These are phyloP conservation scores for Debaryomyces robertsiae DNA, from an alignment of 1,139 yeast genomes.

Conservation along the genomic window DNA sequence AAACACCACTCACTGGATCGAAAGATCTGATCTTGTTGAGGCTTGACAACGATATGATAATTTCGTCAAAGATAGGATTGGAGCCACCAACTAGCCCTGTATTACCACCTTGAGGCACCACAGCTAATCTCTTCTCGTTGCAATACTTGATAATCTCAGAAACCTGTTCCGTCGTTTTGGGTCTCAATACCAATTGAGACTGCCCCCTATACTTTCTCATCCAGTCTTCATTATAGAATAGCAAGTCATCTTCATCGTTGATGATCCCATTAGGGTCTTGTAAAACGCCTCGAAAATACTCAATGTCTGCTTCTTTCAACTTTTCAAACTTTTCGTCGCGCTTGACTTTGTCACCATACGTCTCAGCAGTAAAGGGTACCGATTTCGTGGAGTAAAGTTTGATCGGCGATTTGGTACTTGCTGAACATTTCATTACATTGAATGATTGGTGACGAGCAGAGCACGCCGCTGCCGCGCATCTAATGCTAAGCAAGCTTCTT, in stretches of 20 bases:
- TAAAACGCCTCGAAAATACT: conserved; percentile 60
- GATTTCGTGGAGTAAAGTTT: conserved; percentile 35
- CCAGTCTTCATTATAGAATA: conserved; percentile 87
- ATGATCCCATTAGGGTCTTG: conserved; percentile 50
- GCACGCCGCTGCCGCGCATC: not conserved
- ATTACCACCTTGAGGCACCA: conserved; percentile 97
- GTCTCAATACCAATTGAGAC: conserved; percentile 79
- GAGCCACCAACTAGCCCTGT: conserved; percentile 97
- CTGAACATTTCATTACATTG: conserved; percentile 4
- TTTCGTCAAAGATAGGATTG: conserved; percentile 89
- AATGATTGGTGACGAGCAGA: conserved; percentile 5
- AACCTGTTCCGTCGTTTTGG: conserved; percentile 80
- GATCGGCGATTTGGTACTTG: conserved; percentile 1
- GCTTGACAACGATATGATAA: conserved; percentile 67
- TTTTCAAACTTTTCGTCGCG: conserved; percentile 49
- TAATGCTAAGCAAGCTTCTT: conserved; percentile 4
- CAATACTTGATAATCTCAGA: conserved; percentile 78
- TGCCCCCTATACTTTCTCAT: conserved; percentile 94
- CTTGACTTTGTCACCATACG: conserved; percentile 56
- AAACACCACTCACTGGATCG: conserved; percentile 79
- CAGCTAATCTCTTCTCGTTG: conserved; percentile 74
- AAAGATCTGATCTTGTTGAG: conserved; percentile 81
- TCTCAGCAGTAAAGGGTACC: conserved; percentile 63
- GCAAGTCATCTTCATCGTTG: conserved; percentile 62
- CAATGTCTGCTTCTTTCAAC: conserved; percentile 60